These are phyloP conservation scores for Stromatinia cepivora DNA, from an alignment of 2,329 filamentous ascomycete species.

Conservation along the genomic window DNA sequence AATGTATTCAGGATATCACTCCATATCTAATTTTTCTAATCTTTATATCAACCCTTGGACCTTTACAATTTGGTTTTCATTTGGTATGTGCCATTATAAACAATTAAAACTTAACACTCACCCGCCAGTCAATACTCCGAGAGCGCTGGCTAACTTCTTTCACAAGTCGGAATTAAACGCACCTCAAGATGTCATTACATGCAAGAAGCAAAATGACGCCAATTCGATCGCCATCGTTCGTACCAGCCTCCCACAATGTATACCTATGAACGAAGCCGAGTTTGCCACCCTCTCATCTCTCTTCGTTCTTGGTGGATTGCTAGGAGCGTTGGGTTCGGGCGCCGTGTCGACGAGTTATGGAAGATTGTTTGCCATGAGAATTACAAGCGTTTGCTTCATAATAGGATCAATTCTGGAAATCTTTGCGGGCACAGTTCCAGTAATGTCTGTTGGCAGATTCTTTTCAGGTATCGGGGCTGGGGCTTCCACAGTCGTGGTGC, in stretches of 20 bases:
- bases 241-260: conserved; percentile 67
- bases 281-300: conserved; percentile 88
- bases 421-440: conserved; percentile 62
- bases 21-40: conserved; percentile 77
- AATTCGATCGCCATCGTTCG: conserved; percentile 31
- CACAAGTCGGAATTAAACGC: conserved; percentile 87
- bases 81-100: conserved; percentile 55
- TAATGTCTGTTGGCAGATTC: conserved; percentile 73
- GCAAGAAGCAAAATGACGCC: conserved; percentile 60
- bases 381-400: conserved; percentile 75
- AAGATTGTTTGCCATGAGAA: conserved; percentile 71
- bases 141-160: conserved; percentile 14
- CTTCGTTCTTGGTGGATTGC: conserved; percentile 84
- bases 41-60: conserved; percentile 75
- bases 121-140: conserved; percentile 17
- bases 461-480: conserved; percentile 83
- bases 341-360: conserved; percentile 77
- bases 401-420: conserved; percentile 76
- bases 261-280: conserved; percentile 78
- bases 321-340: conserved; percentile 78
- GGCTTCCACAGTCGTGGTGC: conserved; percentile 87
- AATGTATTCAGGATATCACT: conserved; percentile 52
- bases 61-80: conserved; percentile 93
- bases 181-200: conserved; percentile 90
- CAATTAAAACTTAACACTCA: conserved; percentile 1